Evolutionary conservation across 1,284 basidiomycete species (phyloP).

Genomic region (Cronartium ribicola): DNA sequence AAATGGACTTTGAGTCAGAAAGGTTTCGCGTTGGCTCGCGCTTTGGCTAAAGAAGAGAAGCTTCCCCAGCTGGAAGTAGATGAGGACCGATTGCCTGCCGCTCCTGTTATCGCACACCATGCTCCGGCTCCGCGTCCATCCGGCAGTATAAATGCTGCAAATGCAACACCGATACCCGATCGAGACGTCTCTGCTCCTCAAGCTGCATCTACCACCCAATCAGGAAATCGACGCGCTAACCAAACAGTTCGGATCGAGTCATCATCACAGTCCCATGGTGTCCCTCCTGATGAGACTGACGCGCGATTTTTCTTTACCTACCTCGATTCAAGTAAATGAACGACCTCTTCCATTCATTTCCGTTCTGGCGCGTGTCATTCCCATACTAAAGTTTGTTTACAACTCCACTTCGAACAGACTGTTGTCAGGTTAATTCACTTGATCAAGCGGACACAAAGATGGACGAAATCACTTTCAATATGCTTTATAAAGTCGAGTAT

Average conservation of each 20-base stretch:
- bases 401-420: neutral
- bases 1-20: slow-evolving; percentile 48
- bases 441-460: slow-evolving; percentile 34
- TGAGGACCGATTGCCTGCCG: slow-evolving; percentile 17
- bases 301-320: slow-evolving; percentile 34
- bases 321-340: slow-evolving; percentile 28
- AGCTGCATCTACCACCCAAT: neutral
- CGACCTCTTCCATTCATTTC: neutral
- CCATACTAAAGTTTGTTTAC: no score
- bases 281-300: neutral
- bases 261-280: neutral
- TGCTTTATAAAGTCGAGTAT: slow-evolving; percentile 35
- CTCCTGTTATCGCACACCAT: neutral
- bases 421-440: slow-evolving; percentile 10
- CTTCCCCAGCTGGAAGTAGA: slow-evolving; percentile 9
- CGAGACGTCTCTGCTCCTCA: neutral
- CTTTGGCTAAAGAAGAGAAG: slow-evolving; percentile 26
- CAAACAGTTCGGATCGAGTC: neutral
- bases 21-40: slow-evolving; percentile 46
- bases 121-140: no score
- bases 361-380: neutral
- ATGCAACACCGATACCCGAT: neutral
- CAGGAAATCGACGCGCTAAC: neutral
- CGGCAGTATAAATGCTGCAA: neutral
- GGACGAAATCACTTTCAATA: slow-evolving; percentile 29